These are phyloP conservation scores for Elongisporangium undulatum DNA, from an alignment of 352 stramenopile genomes.

Conservation along the genomic window DNA sequence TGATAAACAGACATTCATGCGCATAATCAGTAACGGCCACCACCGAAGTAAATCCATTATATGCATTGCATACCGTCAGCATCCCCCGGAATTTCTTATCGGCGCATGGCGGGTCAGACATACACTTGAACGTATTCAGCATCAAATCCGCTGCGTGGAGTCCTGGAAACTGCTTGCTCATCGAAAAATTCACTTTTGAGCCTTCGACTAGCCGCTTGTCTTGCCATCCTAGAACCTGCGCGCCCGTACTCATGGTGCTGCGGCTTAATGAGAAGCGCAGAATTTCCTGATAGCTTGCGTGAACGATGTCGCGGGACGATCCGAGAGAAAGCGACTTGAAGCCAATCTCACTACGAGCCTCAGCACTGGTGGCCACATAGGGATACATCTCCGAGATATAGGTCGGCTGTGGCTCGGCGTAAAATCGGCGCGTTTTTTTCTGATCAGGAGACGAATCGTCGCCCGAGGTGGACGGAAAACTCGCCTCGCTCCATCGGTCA, in stretches of 20 bases:
- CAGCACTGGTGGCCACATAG: slow-evolving; percentile 21
- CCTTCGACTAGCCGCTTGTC: slow-evolving; percentile 53
- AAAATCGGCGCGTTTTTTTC: slow-evolving; percentile 21
- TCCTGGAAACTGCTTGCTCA: slow-evolving; percentile 50
- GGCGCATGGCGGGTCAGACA: slow-evolving; percentile 56
- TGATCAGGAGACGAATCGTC: slow-evolving; percentile 34
- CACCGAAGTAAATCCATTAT: background rate
- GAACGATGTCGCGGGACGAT: slow-evolving; percentile 29
- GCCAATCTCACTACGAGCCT: slow-evolving; percentile 37
- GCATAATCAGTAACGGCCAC: slow-evolving; percentile 2
- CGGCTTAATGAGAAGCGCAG: slow-evolving; percentile 52
- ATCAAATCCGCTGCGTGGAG: slow-evolving; percentile 38
- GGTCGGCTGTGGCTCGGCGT: slow-evolving; percentile 25
- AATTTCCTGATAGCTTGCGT: slow-evolving; percentile 43
- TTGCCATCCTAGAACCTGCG: slow-evolving; percentile 57
- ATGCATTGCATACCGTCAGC: slow-evolving; percentile 30
- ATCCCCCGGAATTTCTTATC: slow-evolving; percentile 59
- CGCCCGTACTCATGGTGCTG: slow-evolving; percentile 37
- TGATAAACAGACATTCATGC: slow-evolving; percentile 8
- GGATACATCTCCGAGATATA: slow-evolving; percentile 19
- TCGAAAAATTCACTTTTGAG: slow-evolving; percentile 56
- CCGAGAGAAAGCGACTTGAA: slow-evolving; percentile 33
- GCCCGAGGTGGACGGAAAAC: slow-evolving; percentile 16
- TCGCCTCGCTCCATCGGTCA: slow-evolving; percentile 10
- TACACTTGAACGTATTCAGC: slow-evolving; percentile 62